These are phyloP conservation scores for Deakozyma indianensis DNA, from an alignment of 805 yeast species.

Conservation along the genomic window DNA sequence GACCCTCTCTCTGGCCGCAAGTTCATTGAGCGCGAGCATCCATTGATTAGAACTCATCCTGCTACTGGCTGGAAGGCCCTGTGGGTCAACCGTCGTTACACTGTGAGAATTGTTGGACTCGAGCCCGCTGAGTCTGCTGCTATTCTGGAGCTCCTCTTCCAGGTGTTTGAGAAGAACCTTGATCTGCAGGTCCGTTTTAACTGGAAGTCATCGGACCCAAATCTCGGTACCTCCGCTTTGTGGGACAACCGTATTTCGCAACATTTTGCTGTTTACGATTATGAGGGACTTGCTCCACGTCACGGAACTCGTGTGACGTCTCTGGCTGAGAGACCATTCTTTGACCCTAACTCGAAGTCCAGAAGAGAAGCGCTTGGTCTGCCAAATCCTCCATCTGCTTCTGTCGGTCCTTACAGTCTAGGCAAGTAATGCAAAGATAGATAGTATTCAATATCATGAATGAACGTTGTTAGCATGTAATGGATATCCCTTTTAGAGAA, in stretches of 20 bases:
- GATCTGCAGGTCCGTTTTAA: conserved; percentile 34
- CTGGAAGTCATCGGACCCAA: conserved; percentile 29
- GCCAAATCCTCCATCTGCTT: conserved; percentile 8
- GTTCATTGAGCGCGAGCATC: conserved; percentile 41
- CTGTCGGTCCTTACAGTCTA: no score
- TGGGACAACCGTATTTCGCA: conserved; percentile 43
- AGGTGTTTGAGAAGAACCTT: conserved; percentile 15
- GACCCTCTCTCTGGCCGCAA: conserved; percentile 36
- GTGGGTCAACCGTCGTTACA: conserved; percentile 42
- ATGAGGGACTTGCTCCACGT: conserved; percentile 24
- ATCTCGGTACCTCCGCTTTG: conserved; percentile 32
- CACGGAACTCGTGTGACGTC: conserved; percentile 43
- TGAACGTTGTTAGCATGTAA: no score
- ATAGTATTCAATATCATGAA: no score
- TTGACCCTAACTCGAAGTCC: conserved; percentile 25
- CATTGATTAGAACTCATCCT: conserved; percentile 47
- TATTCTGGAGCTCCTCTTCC: conserved; percentile 41
- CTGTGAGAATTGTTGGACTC: conserved; percentile 54
- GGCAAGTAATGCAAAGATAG: no score
- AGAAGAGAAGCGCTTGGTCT: conserved; percentile 10
- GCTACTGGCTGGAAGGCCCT: conserved; percentile 49
- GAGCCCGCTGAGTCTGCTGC: conserved; percentile 58
- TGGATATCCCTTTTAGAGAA: no score
- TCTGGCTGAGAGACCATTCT: conserved; percentile 39
- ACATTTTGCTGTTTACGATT: conserved; percentile 39